These are phyloP conservation scores for Cladosporium sp. DNA, from an alignment of 2,329 filamentous ascomycete species.

Conservation along the genomic window DNA sequence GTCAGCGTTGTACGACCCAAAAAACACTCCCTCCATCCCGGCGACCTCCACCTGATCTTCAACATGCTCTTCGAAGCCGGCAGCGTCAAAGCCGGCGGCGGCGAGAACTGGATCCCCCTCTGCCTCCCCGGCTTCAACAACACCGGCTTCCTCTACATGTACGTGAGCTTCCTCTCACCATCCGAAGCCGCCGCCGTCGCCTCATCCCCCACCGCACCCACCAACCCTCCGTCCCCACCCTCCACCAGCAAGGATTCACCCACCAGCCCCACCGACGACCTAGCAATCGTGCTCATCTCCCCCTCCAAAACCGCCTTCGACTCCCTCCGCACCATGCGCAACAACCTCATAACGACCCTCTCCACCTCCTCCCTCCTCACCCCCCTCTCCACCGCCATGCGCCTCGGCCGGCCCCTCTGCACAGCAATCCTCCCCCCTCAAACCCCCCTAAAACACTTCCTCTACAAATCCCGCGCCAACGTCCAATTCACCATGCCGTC, in stretches of 20 bases:
- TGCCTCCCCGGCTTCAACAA: constrained; percentile 97
- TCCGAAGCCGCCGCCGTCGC: constrained; percentile 12
- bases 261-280: constrained; percentile 47
- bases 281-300: constrained; percentile 91
- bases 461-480: constrained; percentile 91
- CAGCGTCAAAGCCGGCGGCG: constrained; percentile 83
- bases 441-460: constrained; percentile 78
- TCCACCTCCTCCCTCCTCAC: constrained; percentile 69
- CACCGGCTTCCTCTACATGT: constrained; percentile 96
- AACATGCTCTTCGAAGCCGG: constrained; percentile 99
- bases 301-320: constrained; percentile 92
- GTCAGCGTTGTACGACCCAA: constrained; percentile 94
- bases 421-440: constrained; percentile 70
- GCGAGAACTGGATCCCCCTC: constrained; percentile 95
- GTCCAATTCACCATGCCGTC: constrained; percentile 95
- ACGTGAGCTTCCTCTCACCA: constrained; percentile 82
- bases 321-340: constrained; percentile 69
- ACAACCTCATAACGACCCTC: constrained; percentile 63
- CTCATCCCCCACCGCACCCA: constrained; percentile 13
- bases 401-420: constrained; percentile 64
- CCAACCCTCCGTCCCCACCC: not conserved
- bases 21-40: constrained; percentile 90
- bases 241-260: too few species aligned
- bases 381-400: constrained; percentile 67
- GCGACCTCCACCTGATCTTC: constrained; percentile 93